A percentile compares a stretch with the other conserved stretches of the same genome.
Evolutionary conservation across 1,284 basidiomycete genomes (phyloP).

Genomic region (Coniferiporia weirii): DNA sequence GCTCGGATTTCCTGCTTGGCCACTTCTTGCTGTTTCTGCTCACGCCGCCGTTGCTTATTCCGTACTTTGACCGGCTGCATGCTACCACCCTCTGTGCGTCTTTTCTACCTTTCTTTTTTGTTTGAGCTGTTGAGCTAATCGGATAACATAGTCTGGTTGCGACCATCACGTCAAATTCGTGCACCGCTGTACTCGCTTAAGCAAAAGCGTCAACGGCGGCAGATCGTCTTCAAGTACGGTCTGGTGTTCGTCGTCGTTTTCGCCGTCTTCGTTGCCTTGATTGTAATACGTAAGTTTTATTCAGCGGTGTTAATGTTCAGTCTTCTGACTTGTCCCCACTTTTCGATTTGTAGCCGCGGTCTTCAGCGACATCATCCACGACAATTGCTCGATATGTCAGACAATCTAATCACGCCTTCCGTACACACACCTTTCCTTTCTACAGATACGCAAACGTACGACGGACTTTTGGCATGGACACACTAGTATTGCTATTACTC

Average conservation of each 20-base stretch:
- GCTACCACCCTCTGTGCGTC: slow-evolving; percentile 69
- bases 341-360: slow-evolving; percentile 43
- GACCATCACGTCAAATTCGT: slow-evolving; percentile 86
- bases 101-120: slow-evolving; percentile 20
- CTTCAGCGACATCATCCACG: slow-evolving; percentile 51
- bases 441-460: not conserved
- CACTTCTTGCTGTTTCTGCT: slow-evolving; percentile 73
- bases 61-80: slow-evolving; percentile 72
- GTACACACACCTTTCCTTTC: not conserved
- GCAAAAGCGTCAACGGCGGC: slow-evolving; percentile 80
- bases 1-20: slow-evolving; percentile 66
- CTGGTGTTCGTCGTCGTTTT: slow-evolving; percentile 62
- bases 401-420: slow-evolving; percentile 8
- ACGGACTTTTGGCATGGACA: slow-evolving; percentile 5
- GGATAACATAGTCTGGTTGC: slow-evolving; percentile 64
- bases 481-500: not conserved
- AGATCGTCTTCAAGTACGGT: slow-evolving; percentile 77
- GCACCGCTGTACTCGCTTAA: slow-evolving; percentile 90
- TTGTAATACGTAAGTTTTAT: slow-evolving; percentile 63
- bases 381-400: slow-evolving; percentile 60
- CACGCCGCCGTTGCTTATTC: slow-evolving; percentile 66
- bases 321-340: slow-evolving; percentile 10
- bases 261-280: slow-evolving; percentile 71
- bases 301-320: not conserved
- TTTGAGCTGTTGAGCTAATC: slow-evolving; percentile 21